Conservation (phyloP, 306 rosid species). For the Malus fusca region DNA sequence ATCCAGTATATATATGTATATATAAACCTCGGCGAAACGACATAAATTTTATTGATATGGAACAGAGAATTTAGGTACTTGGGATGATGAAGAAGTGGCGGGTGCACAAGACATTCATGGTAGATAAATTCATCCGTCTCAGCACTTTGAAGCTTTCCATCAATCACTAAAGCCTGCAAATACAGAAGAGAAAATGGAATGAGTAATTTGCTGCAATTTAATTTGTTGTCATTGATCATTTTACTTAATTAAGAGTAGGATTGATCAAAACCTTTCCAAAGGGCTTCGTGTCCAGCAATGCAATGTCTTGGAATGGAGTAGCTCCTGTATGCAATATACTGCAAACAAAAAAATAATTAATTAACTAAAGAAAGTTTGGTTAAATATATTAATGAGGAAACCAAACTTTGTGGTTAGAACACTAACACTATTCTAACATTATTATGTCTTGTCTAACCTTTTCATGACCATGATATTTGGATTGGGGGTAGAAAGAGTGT, state of each 20-base stretch:
- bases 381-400: neutral
- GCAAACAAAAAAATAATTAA: constrained; percentile 9
- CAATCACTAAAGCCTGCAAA: constrained; percentile 77
- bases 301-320: constrained; percentile 89
- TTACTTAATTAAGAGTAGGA: neutral
- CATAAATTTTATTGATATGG: neutral
- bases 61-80: constrained; percentile 30
- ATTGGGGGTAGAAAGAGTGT: constrained; percentile 22
- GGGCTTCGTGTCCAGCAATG: constrained; percentile 91
- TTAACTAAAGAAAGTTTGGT: neutral
- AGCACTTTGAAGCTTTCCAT: constrained; percentile 98
- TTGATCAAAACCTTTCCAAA: constrained; percentile 65
- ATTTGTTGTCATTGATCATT: neutral
- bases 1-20: neutral
- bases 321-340: constrained; percentile 93
- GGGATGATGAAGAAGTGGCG: constrained; percentile 80
- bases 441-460: constrained; percentile 44
- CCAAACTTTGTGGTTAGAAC: neutral
- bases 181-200: neutral
- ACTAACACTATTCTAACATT: neutral
- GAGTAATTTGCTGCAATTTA: neutral
- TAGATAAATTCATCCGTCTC: constrained; percentile 93
- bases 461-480: constrained; percentile 30
- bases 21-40: neutral
- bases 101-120: constrained; percentile 97